Conservation (phyloP, 306 rosid species). For the apple (Malus domestica) region ASM211411v1 NC_041795.1:3542001-3542500, state of each 20-base stretch:
- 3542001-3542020: too few species aligned
- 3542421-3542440: neutral
- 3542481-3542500: slow-evolving; percentile 69
- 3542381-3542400: neutral
- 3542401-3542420: neutral
- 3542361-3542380: neutral
- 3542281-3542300: too few species aligned
- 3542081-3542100: too few species aligned
- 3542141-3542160: neutral
- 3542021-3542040: too few species aligned
- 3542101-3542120: neutral
- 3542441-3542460: neutral
- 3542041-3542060: too few species aligned
- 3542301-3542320: too few species aligned
- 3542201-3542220: too few species aligned
- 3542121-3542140: neutral
- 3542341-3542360: neutral
- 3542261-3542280: accelerated
- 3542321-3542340: neutral
- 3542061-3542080: too few species aligned
- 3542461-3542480: neutral
- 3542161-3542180: neutral
- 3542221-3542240: too few species aligned
- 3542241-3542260: too few species aligned
- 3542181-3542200: too few species aligned